These are phyloP conservation scores for Carex kokanica DNA, from an alignment of 176 grass and related monocot genomes.

Conservation along the genomic window DNA sequence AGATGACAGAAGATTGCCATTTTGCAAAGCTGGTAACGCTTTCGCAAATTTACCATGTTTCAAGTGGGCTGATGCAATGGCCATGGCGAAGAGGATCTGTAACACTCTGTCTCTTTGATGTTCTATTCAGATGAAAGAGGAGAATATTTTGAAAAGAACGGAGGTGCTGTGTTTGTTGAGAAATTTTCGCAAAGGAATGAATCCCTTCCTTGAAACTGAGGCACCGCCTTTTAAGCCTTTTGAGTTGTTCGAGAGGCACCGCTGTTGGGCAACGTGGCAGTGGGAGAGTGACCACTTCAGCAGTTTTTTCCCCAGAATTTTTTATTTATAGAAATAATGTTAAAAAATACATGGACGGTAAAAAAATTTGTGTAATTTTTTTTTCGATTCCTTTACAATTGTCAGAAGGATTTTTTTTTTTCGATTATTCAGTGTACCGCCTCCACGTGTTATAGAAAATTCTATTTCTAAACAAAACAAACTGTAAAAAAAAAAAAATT, in stretches of 20 bases:
- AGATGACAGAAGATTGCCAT: neutral
- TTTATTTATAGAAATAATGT: too few species aligned
- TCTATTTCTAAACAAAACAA: too few species aligned
- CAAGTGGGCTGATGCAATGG: slow-evolving; percentile 1
- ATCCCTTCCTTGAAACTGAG: too few species aligned
- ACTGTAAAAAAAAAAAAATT: too few species aligned
- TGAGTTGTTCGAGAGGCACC: neutral
- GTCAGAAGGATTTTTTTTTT: too few species aligned
- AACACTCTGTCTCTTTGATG: neutral
- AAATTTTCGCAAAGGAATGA: neutral
- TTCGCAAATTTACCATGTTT: neutral
- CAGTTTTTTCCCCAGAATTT: too few species aligned
- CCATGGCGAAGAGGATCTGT: slow-evolving; percentile 3
- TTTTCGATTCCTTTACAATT: too few species aligned
- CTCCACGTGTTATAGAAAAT: too few species aligned
- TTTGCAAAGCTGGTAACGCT: neutral
- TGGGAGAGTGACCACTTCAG: neutral
- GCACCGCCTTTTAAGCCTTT: slow-evolving; percentile 1
- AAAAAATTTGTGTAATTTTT: too few species aligned
- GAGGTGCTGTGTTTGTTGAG: neutral
- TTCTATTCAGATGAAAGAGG: neutral
- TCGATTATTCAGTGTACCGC: too few species aligned
- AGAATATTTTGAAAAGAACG: neutral
- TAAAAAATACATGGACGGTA: too few species aligned
- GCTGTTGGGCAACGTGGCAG: slow-evolving; percentile 16